A percentile compares a stretch with the other conserved stretches of the same genome.
These are phyloP conservation scores for Myriangium duriaei DNA, from an alignment of 2,329 filamentous ascomycete species.

Conservation along the genomic window DNA sequence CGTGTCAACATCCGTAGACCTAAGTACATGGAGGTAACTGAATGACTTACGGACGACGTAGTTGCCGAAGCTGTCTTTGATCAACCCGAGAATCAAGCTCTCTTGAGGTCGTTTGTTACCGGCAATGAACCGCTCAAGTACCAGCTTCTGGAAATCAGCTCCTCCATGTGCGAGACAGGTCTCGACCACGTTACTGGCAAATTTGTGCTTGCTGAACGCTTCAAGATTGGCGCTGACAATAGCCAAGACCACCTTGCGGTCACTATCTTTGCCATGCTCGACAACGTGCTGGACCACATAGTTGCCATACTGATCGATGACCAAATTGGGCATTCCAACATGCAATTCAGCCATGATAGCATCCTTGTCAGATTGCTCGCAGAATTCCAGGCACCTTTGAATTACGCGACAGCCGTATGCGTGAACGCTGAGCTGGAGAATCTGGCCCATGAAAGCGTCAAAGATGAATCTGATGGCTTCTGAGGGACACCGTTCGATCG, in stretches of 20 bases:
- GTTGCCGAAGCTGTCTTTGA: constrained; percentile 87
- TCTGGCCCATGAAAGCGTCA: constrained; percentile 62
- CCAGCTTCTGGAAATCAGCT: constrained; percentile 53
- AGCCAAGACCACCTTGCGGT: constrained; percentile 59
- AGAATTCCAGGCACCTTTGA: constrained; percentile 79
- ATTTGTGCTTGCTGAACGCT: constrained; percentile 81
- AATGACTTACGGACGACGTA: constrained; percentile 84
- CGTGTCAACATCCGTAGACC: constrained; percentile 12
- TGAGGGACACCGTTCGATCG: constrained; percentile 67
- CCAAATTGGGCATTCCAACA: constrained; percentile 55
- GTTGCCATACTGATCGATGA: constrained; percentile 84
- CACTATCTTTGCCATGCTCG: constrained; percentile 58
- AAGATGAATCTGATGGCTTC: constrained; percentile 78
- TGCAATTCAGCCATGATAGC: constrained; percentile 71
- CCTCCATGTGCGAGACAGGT: constrained; percentile 70
- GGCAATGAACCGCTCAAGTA: constrained; percentile 49
- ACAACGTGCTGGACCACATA: constrained; percentile 94
- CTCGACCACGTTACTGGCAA: constrained; percentile 93
- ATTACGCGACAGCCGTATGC: constrained; percentile 85
- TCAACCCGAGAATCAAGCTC: constrained; percentile 59
- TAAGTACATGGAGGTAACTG: neutral
- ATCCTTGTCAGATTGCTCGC: constrained; percentile 56
- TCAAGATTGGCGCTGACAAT: constrained; percentile 62
- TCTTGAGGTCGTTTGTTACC: constrained; percentile 45
- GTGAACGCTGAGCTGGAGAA: constrained; percentile 63